phyloP scores from a whole-genome alignment of 768 basidiomycete genomes.

The Cystobasidium tubakii region DNA sequence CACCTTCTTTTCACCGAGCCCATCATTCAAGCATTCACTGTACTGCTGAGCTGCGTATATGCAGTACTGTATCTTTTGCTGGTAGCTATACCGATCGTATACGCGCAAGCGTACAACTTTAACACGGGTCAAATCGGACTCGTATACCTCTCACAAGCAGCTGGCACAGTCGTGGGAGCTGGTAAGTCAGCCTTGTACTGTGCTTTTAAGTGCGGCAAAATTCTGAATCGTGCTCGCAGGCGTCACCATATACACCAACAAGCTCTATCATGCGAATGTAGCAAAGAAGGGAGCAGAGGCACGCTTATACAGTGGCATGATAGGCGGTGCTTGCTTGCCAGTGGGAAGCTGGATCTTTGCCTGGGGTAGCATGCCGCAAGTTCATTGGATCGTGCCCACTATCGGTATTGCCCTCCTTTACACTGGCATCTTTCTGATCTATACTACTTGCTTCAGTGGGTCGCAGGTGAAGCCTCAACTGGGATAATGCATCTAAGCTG shows the following conservation, averaged over 20 bases:
- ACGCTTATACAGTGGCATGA: conserved; percentile 9
- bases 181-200: neutral
- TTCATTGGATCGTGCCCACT: conserved; percentile 50
- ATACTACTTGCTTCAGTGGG: conserved; percentile 1
- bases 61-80: conserved; percentile 54
- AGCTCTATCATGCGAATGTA: conserved; percentile 13
- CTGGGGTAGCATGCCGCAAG: conserved; percentile 45
- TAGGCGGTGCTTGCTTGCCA: neutral
- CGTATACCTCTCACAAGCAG: conserved; percentile 30
- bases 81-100: conserved; percentile 48
- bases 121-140: conserved; percentile 28
- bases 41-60: conserved; percentile 1
- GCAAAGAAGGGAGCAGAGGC: conserved; percentile 28
- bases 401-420: conserved; percentile 44
- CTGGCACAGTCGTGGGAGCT: conserved; percentile 30
- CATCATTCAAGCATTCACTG: conserved; percentile 40
- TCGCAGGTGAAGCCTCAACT: neutral
- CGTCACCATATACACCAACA: conserved; percentile 16
- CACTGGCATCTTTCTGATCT: conserved; percentile 24
- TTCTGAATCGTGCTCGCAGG: neutral
- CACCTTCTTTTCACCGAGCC: conserved; percentile 65
- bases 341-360: conserved; percentile 48
- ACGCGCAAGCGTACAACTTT: conserved; percentile 5
- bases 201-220: neutral
- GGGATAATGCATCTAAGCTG: neutral